A percentile compares a stretch with the other conserved stretches of the same genome.
phyloP scores from a whole-genome alignment of 192 early-diverging fungal species.

The Helicostylum pulchrum region DNA sequence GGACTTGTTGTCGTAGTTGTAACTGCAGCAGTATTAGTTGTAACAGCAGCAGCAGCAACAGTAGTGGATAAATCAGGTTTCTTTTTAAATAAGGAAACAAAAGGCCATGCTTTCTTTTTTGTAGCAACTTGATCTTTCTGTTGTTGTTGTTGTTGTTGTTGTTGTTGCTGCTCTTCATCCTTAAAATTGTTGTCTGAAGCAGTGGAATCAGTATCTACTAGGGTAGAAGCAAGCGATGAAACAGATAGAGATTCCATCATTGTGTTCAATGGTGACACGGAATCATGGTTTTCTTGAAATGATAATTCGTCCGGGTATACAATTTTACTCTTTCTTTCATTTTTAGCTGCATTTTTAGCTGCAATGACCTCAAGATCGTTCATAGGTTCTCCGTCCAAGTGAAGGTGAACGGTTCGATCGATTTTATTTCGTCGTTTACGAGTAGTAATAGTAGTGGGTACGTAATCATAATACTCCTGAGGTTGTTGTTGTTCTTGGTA shows the following conservation, averaged over 20 bases:
- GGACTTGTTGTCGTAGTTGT: neutral
- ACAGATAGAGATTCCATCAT: neutral
- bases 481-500: no score
- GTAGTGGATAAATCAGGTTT: neutral
- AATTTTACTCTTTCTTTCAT: neutral
- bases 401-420: neutral
- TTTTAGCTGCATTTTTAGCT: conserved; percentile 3
- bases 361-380: conserved; percentile 2
- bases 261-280: no score
- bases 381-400: conserved; percentile 14
- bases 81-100: conserved; percentile 5
- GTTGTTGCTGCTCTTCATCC: no score
- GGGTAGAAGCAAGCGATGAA: neutral
- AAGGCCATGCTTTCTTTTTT: conserved; percentile 9
- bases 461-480: no score
- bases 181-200: no score
- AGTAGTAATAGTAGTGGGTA: no score
- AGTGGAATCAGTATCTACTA: neutral
- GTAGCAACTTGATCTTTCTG: neutral
- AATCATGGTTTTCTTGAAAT: neutral
- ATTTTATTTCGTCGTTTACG: no score
- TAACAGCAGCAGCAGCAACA: no score
- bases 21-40: no score
- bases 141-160: no score
- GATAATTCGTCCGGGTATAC: neutral